Evolutionary conservation across 106 monocot species (phyloP).

Genomic region (Cymbidium sinense): DNA sequence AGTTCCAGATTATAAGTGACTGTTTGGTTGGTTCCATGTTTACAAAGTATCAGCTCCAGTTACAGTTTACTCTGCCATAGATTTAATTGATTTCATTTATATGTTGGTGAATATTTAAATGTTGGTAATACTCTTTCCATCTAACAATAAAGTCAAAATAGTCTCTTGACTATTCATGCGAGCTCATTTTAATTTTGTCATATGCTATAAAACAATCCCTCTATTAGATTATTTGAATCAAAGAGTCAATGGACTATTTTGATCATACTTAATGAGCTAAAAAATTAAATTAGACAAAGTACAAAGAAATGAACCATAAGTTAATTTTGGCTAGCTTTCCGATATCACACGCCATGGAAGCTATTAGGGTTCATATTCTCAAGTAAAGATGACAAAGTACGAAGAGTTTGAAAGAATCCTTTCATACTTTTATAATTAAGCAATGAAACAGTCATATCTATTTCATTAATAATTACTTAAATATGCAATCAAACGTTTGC

Average conservation of each 20-base stretch:
- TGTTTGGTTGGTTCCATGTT: not conserved
- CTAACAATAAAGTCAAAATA: too few relatives aligned
- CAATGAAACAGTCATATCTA: not conserved
- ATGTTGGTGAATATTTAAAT: not conserved
- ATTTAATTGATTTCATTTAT: not conserved
- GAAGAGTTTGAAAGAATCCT: not conserved
- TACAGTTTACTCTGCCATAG: not conserved
- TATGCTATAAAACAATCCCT: too few relatives aligned
- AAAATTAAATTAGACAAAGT: not conserved
- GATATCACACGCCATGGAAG: not conserved
- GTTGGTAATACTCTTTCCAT: not conserved
- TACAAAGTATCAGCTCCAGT: not conserved
- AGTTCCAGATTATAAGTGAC: not conserved
- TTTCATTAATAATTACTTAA: not conserved
- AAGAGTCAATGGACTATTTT: too few relatives aligned
- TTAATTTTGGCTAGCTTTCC: not conserved
- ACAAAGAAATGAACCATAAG: not conserved
- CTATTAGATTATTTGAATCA: too few relatives aligned
- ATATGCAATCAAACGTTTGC: too few relatives aligned
- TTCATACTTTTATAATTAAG: not conserved
- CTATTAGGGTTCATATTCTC: not conserved
- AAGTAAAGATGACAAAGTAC: not conserved
- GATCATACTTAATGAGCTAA: too few relatives aligned
- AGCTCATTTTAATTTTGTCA: too few relatives aligned
- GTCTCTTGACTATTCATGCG: too few relatives aligned